phyloP scores from a whole-genome alignment of 306 rosid genomes.

The Rosa persica region DNA sequence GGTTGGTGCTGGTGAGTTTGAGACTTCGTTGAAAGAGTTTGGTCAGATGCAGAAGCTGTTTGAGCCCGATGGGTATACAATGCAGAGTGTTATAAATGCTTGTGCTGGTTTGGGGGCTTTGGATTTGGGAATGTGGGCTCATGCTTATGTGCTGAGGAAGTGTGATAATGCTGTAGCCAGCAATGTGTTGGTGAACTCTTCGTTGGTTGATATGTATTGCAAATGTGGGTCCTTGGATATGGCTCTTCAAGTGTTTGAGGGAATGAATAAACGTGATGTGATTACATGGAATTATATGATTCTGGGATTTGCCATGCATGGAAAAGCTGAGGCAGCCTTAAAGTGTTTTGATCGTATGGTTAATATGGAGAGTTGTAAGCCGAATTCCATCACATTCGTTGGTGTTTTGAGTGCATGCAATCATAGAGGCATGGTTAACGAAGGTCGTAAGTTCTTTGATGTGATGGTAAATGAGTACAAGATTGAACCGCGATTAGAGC shows the following conservation, averaged over 20 bases:
- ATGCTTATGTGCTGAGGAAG: conserved; percentile 59
- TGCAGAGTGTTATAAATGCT: conserved; percentile 72
- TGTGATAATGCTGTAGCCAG: conserved; percentile 20
- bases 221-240: conserved; percentile 68
- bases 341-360: conserved; percentile 48
- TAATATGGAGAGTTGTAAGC: conserved; percentile 31
- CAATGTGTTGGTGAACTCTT: conserved; percentile 53
- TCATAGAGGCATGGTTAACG: conserved; percentile 62
- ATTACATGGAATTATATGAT: conserved; percentile 76
- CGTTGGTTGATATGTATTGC: conserved; percentile 79
- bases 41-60: conserved; percentile 49
- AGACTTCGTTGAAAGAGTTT: conserved; percentile 50
- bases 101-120: conserved; percentile 75
- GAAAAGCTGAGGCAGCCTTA: conserved; percentile 56
- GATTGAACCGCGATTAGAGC: conserved; percentile 61
- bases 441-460: conserved; percentile 56
- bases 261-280: conserved; percentile 51
- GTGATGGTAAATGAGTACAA: conserved; percentile 54
- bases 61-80: conserved; percentile 73
- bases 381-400: conserved; percentile 73
- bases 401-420: conserved; percentile 76
- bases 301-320: conserved; percentile 66
- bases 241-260: conserved; percentile 63
- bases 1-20: conserved; percentile 51
- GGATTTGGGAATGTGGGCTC: conserved; percentile 79